A percentile compares a stretch with the other conserved stretches of the same genome.
Conservation (phyloP, 2,329 filamentous ascomycete genomes). For the Penicillium sp. region DNA sequence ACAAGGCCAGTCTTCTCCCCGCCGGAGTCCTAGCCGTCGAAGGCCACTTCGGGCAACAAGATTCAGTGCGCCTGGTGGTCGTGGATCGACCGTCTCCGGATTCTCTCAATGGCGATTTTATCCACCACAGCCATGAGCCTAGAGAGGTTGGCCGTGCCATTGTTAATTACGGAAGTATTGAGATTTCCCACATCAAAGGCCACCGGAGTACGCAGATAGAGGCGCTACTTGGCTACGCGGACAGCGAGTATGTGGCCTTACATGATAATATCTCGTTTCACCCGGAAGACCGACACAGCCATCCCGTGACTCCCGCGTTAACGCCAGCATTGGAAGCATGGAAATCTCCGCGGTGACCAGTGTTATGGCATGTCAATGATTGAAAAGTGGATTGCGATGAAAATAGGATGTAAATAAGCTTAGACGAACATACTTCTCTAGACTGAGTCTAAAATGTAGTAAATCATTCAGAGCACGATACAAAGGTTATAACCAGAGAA, state of each 20-base stretch:
- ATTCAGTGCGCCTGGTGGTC: slow-evolving; percentile 80
- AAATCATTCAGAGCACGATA: no score
- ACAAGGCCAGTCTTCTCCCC: slow-evolving; percentile 81
- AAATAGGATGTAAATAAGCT: not conserved
- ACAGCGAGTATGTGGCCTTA: slow-evolving; percentile 88
- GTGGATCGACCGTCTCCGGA: slow-evolving; percentile 55
- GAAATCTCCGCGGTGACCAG: slow-evolving; percentile 7
- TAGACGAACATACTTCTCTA: not conserved
- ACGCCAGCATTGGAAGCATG: slow-evolving; percentile 25
- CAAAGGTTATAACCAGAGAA: no score
- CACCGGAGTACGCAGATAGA: slow-evolving; percentile 76
- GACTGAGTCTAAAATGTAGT: not conserved
- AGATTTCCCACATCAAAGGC: slow-evolving; percentile 80
- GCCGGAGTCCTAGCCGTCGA: slow-evolving; percentile 87
- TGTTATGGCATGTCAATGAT: not conserved
- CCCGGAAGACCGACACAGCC: slow-evolving; percentile 19
- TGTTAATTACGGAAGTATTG: slow-evolving; percentile 84
- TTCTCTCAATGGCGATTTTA: slow-evolving; percentile 37
- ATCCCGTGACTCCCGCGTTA: slow-evolving; percentile 14
- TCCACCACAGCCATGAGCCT: slow-evolving; percentile 40
- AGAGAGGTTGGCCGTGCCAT: slow-evolving; percentile 79
- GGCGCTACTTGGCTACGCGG: slow-evolving; percentile 76
- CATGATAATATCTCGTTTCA: slow-evolving; percentile 74
- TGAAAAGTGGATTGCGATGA: not conserved
- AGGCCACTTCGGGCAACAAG: slow-evolving; percentile 82